Evolutionary conservation across 129 eudicot species (phyloP), one percentile per base, ranked within the genome.

Genomic region (Centrapalus pauciflorus): DNA sequence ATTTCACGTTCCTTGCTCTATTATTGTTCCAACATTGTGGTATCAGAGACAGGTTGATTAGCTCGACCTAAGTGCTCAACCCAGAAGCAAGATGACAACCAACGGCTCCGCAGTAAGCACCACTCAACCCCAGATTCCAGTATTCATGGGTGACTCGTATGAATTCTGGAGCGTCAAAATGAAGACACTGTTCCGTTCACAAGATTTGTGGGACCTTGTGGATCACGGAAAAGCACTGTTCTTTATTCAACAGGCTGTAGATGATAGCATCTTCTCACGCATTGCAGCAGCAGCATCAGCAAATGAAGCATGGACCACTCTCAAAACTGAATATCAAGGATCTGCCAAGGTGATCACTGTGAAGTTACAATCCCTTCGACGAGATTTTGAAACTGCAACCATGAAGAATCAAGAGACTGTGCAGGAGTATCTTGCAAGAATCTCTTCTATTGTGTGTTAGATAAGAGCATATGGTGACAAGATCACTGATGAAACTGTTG

Each of bases 131-230:
- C 17, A 38, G 3, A 12, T 38, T 46, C 24, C 54, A 17, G 25
- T 46, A 8, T 46, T 46, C 25, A 46, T n/a, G 5, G 54, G 54
- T n/a, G 11, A 46, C 1, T 1, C 24, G 7, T 61, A 61, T 1
- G 23, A 61, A 1, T 19, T 61, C 12, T 61, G 66, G 65, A 25
- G 65, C 29, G 23, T 59, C 21, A 59, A 59, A 6, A 59, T 59
- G 65, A 59, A 6, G 65, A 59, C 65, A 7, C 35, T 59, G 2
- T 25, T 59, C 37, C 2, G 16, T 14, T 12, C 40, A 30, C 17
- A 59, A 7, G 65, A 59, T 3, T 16, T 59, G 23, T 59, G 65
- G 65, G 64, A 58, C 13, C 20, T 58, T 2, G 64, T 58, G 4
- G 64, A 58, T 1, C 3, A 11, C 1, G 14, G 41, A 14, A 58